Evolutionary conservation across 306 rosid species (phyloP).

Genomic region (Sechiopsis laciniata): DNA sequence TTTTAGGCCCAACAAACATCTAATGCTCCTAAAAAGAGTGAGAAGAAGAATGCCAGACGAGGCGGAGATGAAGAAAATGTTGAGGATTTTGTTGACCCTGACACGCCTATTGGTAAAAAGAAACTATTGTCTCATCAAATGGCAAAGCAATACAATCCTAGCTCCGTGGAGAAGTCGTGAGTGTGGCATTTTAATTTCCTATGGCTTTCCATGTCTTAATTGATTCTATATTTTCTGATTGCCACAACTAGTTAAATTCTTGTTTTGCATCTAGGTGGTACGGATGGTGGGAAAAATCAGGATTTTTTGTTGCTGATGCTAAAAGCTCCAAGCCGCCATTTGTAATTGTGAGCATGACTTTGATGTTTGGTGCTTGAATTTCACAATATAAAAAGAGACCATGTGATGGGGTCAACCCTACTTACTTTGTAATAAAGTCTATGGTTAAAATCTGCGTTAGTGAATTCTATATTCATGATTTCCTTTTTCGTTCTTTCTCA

Average conservation of each 20-base stretch:
- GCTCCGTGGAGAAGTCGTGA: constrained; percentile 76
- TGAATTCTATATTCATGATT: neutral
- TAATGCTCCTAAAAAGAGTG: constrained; percentile 58
- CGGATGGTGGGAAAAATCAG: constrained; percentile 86
- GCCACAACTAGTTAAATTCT: constrained; percentile 21
- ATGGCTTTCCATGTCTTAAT: constrained; percentile 5
- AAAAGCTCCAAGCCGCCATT: constrained; percentile 78
- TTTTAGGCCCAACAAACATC: constrained; percentile 59
- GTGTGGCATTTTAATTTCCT: constrained; percentile 27
- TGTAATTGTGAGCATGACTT: constrained; percentile 61
- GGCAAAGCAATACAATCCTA: constrained; percentile 75
- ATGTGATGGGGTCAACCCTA: neutral
- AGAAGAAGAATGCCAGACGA: constrained; percentile 60
- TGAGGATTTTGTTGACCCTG: constrained; percentile 71
- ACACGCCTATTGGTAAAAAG: constrained; percentile 63
- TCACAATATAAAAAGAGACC: neutral
- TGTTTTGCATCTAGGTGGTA: constrained; percentile 71
- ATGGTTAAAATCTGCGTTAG: neutral
- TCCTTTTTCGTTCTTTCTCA: neutral
- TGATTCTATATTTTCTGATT: constrained; percentile 7
- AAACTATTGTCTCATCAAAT: constrained; percentile 63
- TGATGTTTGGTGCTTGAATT: constrained; percentile 17
- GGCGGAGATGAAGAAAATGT: constrained; percentile 59
- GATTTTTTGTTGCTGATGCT: constrained; percentile 68
- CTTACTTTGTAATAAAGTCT: neutral